Evolutionary conservation across 352 stramenopile species (phyloP).

Genomic region (Phytophthora chlamydospora): DNA sequence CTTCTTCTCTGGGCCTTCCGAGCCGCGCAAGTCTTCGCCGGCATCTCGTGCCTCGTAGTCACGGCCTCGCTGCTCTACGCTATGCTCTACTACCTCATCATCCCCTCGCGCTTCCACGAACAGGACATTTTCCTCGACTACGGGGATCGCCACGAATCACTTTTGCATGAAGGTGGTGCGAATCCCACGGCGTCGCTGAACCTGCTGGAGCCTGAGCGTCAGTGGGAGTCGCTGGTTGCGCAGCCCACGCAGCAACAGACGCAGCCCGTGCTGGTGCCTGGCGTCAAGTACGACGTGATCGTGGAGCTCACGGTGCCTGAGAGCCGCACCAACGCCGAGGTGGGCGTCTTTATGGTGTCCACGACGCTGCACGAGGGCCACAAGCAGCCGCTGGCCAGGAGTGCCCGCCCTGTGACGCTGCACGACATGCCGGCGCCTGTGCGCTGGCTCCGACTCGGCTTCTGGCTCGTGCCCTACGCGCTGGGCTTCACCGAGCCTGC

Average conservation of each 20-base stretch:
- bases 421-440: constrained; percentile 67
- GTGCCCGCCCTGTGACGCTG: constrained; percentile 64
- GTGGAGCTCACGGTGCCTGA: constrained; percentile 76
- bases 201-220: constrained; percentile 56
- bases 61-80: constrained; percentile 71
- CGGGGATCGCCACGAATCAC: constrained; percentile 49
- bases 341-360: constrained; percentile 82
- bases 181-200: constrained; percentile 65
- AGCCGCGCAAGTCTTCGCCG: constrained; percentile 41
- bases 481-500: constrained; percentile 62
- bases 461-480: constrained; percentile 62
- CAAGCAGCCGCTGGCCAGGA: constrained; percentile 47
- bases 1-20: constrained; percentile 47
- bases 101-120: constrained; percentile 78
- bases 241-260: constrained; percentile 14
- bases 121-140: constrained; percentile 84
- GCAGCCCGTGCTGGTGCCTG: constrained; percentile 54
- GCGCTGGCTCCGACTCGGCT: constrained; percentile 46
- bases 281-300: constrained; percentile 82
- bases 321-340: constrained; percentile 60
- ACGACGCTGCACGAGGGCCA: constrained; percentile 43
- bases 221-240: constrained; percentile 59
- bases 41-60: constrained; percentile 51
- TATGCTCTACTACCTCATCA: constrained; percentile 78
- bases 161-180: constrained; percentile 15